Evolutionary conservation across 75 land plant species (phyloP), one percentile per base, ranked within the genome.

Genomic region (Pinus taeda): DNA sequence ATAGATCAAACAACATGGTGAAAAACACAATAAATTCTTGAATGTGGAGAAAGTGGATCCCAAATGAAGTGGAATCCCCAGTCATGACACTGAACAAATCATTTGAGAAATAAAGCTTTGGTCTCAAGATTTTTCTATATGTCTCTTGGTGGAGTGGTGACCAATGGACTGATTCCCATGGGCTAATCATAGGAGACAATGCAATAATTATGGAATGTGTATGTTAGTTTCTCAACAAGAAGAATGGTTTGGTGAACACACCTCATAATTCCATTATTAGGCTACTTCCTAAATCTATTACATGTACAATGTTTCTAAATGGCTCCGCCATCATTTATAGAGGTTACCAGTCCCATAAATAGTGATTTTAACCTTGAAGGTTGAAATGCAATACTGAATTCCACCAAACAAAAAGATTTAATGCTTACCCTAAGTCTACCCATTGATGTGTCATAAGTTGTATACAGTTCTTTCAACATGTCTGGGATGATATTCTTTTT

Each of bases 391-490:
- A 3, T 66, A 20, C 42, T 15, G 42, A 66, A 14, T 14, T 33
- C 42, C 6, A 45, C 15, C 49, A 59, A 67, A 33, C 5, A 75
- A 37, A 75, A 18, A 4, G 30, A 29, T 36, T 8, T 36, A 57
- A 59, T 55, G 4, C 72, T 71, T 84, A 92, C 95, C 88, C 90
- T 87, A 4, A 92, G 89, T 29, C 97, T 95, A 77, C 95, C 97
- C 95, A 94, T 88, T 60, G 95, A 88, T 49, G 97, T 92, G n/a
- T 95, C 97, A 81, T 94, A 86, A 30, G 80, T 77, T 74, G 79
- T 90, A 83, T 94, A 94, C 53, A 92, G 76, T 57, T 77, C 74
- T 57, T 79, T 74, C 59, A 87, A 79, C 78, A 91, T 11, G 0
- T 82, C 87, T 29, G 82, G 37, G 60, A 87, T 86, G 71, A 75